Evolutionary conservation across 1,139 yeast genomes (phyloP), one percentile per base, ranked within the genome.

Genomic region (Blastobotrys arbuscula): DNA sequence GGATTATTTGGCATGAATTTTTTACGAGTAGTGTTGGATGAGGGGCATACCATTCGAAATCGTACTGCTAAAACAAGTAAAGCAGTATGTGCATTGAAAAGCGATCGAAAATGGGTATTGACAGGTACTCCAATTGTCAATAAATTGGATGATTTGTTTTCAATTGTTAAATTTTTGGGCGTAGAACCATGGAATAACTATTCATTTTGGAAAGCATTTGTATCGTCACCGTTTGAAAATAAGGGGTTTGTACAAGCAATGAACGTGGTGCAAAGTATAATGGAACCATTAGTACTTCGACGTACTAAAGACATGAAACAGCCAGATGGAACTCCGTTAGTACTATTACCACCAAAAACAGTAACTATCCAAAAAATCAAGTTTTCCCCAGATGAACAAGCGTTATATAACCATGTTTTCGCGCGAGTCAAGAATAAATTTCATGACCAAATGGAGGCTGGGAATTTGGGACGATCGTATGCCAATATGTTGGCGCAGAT

Each of bases 41-140:
- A 92, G 65, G 97, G 95, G 4, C 98, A 92, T 62, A 84, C 78
- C 33, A 92, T 92, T 52, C 75, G 96, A 60, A 90, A 90, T 63
- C 73, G 94, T 58, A 71, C 76, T 43, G 84, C 96, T 1, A 83
- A 83, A 53, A 84, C 96, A 0, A 82, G 97, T 0, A 83, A 82
- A 58, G 86, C 97, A 0, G 76, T 90, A 10, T 81, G 78, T 64
- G 84, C 78, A 36, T 63, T 92, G 20, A 62, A 70, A 13, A 81
- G 87, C 60, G 73, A 74, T 39, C 73, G 95, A 45, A 80, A 79
- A 55, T 92, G 98, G 98, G 76, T 84, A 2, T 70, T 92, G 41
- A 89, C 97, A 0, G 98, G 98, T 13, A 92, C 98, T 0, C 97
- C 98, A 0, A 87, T 92, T 43, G 85, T 90, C 44, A 92, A 92